Evolutionary conservation across 108 stramenopile genomes (phyloP).

Genomic region (Discostella stelligeroides): DNA sequence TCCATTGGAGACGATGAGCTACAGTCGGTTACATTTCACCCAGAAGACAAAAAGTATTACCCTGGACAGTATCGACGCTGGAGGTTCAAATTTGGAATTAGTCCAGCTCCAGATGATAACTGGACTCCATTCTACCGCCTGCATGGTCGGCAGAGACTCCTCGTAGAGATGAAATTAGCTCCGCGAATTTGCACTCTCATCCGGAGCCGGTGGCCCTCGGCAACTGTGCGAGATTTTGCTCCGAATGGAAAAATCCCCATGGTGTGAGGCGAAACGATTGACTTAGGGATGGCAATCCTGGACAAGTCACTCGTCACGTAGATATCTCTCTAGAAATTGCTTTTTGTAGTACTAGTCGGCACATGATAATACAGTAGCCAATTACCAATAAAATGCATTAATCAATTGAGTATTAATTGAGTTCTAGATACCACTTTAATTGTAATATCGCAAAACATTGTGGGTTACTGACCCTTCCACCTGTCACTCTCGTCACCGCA

Average conservation of each 20-base stretch:
- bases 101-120: conserved; percentile 6
- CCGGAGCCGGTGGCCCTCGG: conserved; percentile 72
- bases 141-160: conserved; percentile 45
- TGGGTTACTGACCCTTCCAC: no score
- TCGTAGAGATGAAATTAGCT: conserved; percentile 72
- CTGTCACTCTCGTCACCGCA: no score
- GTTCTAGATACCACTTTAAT: no score
- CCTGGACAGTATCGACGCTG: conserved; percentile 64
- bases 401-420: no score
- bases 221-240: conserved; percentile 56
- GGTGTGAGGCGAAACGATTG: no score
- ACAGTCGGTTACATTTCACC: conserved; percentile 43
- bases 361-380: no score
- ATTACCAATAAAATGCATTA: no score
- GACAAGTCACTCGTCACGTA: no score
- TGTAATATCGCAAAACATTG: no score
- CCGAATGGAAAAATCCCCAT: conserved; percentile 40
- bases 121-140: conserved; percentile 77
- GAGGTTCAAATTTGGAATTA: conserved; percentile 55
- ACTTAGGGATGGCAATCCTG: no score
- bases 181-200: conserved; percentile 68
- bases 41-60: conserved; percentile 70
- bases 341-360: no score
- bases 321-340: no score
- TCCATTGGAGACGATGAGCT: conserved; percentile 52